These are phyloP conservation scores for Rhododendron vialii DNA, from an alignment of 148 eudicot species.

Conservation along the genomic window DNA sequence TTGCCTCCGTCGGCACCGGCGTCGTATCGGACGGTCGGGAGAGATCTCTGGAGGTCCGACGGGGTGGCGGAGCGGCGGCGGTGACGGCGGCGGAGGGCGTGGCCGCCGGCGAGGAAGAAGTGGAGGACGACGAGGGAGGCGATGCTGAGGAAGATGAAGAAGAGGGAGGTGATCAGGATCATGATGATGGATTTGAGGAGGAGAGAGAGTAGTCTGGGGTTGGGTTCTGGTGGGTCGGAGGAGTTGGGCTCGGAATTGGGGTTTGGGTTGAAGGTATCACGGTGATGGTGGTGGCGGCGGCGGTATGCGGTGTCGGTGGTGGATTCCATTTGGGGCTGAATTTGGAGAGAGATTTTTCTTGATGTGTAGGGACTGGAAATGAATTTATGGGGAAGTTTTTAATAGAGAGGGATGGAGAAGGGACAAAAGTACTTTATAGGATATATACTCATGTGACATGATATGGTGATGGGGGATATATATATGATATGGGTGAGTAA, in stretches of 20 bases:
- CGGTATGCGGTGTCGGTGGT: not conserved
- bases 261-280: not conserved
- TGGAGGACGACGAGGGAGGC: slow-evolving; percentile 36
- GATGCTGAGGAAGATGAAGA: slow-evolving; percentile 43
- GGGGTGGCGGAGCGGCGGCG: not conserved
- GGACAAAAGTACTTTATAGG: not conserved
- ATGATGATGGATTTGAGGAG: slow-evolving; percentile 34
- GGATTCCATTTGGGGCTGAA: not conserved
- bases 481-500: no score
- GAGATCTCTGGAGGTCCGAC: not conserved
- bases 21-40: slow-evolving; percentile 13
- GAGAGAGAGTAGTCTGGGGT: slow-evolving; percentile 16
- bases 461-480: no score
- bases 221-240: slow-evolving; percentile 10
- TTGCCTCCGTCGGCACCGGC: not conserved
- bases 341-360: not conserved
- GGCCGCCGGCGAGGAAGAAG: slow-evolving; percentile 26
- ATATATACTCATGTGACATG: not conserved
- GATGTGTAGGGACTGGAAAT: not conserved
- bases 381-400: not conserved
- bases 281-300: not conserved
- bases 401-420: not conserved
- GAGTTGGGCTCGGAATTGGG: not conserved
- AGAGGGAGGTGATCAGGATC: slow-evolving; percentile 29
- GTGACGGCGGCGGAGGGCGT: slow-evolving; percentile 12